Base-by-base conservation (phyloP, 345 rosid genomes). In the Orychophragmus violaceus region DNA sequence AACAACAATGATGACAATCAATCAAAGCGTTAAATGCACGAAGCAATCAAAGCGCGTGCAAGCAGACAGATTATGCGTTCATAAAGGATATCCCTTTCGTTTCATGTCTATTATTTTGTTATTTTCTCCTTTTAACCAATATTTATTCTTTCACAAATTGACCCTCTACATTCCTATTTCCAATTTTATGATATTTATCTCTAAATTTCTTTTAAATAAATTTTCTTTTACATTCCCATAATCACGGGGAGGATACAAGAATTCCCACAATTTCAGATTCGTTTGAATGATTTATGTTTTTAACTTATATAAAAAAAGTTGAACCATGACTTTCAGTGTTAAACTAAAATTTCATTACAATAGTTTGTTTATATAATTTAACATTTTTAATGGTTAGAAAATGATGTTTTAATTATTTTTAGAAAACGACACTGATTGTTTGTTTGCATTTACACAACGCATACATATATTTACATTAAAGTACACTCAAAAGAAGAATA, bases 31-130 rank as follows among this genome's bases (percentile, higher is more conserved):
- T 61, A 41, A 52, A 61, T 70, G 74, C 53, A 70, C 68, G 52
- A 32, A 62, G 32, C 33, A 45, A 57, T 68, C 54, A 57, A 45
- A 56, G 32, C 68, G 74, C 74, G 68, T 70, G 74, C 74, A 3
- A 52, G 8, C 33, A 61, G 68, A 60, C 74, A 70, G 1, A 61
- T 21, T 41, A 52, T 70, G 74, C 35, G 27, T 62, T 28, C 17
- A 41, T 60, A 70, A 21, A 70, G 54, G 36, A 29, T 51, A 36
- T 42, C 18, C n/a, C 36, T 52, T 59, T 59, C 29, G 1, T 48
- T 49, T 52, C 32, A 59, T 59, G 59, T 68, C 22, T 13, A 36
- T n/a, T 19, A 29, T 19, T 66, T 3, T 32, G 7, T 24, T 0
- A 1, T n/a, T 56, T 56, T 13, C 8, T 37, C n/a, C n/a, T 37